These are phyloP conservation scores for Circinella umbellata DNA, from an alignment of 371 early-diverging fungal genomes.

Conservation along the genomic window DNA sequence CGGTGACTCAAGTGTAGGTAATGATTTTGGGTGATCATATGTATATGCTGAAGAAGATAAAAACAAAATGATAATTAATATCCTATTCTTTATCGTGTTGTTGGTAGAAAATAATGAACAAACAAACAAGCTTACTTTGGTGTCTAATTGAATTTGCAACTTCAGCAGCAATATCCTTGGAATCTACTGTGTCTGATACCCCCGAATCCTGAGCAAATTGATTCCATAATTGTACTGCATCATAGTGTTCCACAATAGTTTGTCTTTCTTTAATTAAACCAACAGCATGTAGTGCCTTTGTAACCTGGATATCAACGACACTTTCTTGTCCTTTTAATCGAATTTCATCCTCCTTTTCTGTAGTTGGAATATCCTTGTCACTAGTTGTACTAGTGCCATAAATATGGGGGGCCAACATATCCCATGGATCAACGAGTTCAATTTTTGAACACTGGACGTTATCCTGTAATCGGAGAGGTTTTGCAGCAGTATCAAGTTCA, in stretches of 20 bases:
- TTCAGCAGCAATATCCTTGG: conserved; percentile 38
- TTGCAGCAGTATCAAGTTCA: conserved; percentile 20
- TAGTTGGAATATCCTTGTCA: background rate
- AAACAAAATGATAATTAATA: background rate
- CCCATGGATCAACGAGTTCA: conserved; percentile 43
- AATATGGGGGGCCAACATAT: conserved; percentile 45
- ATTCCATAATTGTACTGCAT: conserved; percentile 44
- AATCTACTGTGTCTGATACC: conserved; percentile 31
- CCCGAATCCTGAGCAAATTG: conserved; percentile 33
- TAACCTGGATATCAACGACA: background rate
- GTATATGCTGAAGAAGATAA: conserved; percentile 37
- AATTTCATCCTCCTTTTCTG: background rate
- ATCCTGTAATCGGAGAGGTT: conserved; percentile 22
- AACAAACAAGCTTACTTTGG: conserved; percentile 42
- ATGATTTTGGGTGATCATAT: conserved; percentile 55
- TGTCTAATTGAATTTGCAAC: conserved; percentile 44
- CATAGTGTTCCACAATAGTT: conserved; percentile 31
- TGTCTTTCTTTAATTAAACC: background rate
- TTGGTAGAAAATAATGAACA: background rate
- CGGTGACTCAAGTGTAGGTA: conserved; percentile 52
- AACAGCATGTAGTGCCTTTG: background rate
- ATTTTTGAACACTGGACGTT: conserved; percentile 30
- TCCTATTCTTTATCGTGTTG: no score
- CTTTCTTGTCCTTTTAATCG: no score
- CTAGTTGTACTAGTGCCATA: conserved; percentile 10